Base-by-base conservation (phyloP, 2,329 filamentous ascomycete genomes). In the Trichoderma cornu-damae region DNA sequence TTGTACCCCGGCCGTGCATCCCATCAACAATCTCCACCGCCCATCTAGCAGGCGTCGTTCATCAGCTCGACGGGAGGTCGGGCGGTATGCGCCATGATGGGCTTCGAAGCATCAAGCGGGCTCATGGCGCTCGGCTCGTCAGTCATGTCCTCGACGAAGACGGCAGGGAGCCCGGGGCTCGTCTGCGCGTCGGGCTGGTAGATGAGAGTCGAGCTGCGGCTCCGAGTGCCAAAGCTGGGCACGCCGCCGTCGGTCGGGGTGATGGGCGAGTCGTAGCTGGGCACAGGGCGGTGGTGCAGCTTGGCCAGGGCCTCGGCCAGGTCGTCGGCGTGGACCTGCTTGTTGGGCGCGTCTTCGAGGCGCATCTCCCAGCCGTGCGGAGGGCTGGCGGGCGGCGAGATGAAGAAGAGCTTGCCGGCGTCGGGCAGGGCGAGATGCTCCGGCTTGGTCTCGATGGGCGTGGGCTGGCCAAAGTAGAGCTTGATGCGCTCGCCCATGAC, bases 321-420 rank as follows among this genome's bases (percentile, higher is more conserved):
- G 68, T 88, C 85, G 59, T 88, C 84, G 40, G 85, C 84, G 66
- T 88, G 83, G 24, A 88, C 83, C 66, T 80, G 77, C 72, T 86
- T 87, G 70, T 88, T 88, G 58, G 85, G 85, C 4, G 85, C 85
- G 62, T 85, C 85, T 70, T 88, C 85, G 46, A 87, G 73, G 62
- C 79, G 79, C 72, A 84, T 79, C 73, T 87, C 81, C 85, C 85
- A 88, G 64, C 82, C 85, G 65, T 86, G 83, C 2, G 85, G 85
- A 40, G 85, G 85, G 58, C 79, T 83, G 4, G 85, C 85, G 7
- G 85, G 85, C 26, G 85, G 85, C 50, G 82, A 85, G 70, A 88
- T 88, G 75, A 88, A 88, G 76, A 88, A 88, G 54, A 87, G 79
- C 75, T 87, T 87, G 67, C 84, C 85, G 52, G 83, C 83, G 61